A percentile compares a stretch with the other conserved stretches of the same genome.
Evolutionary conservation across 2,329 filamentous ascomycete species (phyloP).

Genomic region (Aspergillus quadrilineatus): DNA sequence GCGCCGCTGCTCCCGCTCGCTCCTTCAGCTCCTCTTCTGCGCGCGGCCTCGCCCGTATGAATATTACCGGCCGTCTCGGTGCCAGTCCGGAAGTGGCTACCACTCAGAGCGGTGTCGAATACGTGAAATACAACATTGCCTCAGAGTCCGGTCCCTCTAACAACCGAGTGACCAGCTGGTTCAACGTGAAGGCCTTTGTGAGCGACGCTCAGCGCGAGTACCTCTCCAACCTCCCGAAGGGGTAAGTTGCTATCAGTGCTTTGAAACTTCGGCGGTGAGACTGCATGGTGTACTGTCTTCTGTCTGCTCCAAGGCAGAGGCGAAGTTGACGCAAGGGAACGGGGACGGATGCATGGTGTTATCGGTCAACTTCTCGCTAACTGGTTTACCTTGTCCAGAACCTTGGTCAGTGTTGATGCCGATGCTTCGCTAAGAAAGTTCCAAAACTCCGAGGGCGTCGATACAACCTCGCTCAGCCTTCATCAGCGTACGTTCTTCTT

Average conservation of each 20-base stretch:
- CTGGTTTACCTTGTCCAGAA: constrained; percentile 49
- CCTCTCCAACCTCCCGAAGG: constrained; percentile 74
- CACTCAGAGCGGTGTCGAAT: constrained; percentile 68
- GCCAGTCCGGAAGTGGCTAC: constrained; percentile 72
- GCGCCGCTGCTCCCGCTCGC: constrained; percentile 52
- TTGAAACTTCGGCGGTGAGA: neutral
- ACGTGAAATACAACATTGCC: constrained; percentile 75
- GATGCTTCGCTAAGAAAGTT: constrained; percentile 69
- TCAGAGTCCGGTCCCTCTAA: constrained; percentile 66
- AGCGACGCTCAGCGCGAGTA: constrained; percentile 69
- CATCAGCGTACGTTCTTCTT: constrained; percentile 67
- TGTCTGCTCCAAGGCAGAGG: neutral
- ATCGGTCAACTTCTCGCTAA: constrained; percentile 9
- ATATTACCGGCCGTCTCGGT: constrained; percentile 80
- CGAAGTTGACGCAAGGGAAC: neutral
- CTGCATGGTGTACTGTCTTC: neutral
- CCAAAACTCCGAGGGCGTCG: constrained; percentile 69
- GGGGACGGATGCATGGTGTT: neutral
- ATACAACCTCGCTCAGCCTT: constrained; percentile 62
- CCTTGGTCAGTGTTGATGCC: constrained; percentile 79
- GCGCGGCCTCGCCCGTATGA: constrained; percentile 72
- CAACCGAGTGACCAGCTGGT: constrained; percentile 80
- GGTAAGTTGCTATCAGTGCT: constrained; percentile 57
- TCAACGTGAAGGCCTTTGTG: constrained; percentile 71
- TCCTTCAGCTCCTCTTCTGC: constrained; percentile 69